Percentiles rank a stretch among this genome's conserved stretches.
phyloP scores from a whole-genome alignment of 2,329 filamentous ascomycete species.

The Pyricularia sp. region DNA sequence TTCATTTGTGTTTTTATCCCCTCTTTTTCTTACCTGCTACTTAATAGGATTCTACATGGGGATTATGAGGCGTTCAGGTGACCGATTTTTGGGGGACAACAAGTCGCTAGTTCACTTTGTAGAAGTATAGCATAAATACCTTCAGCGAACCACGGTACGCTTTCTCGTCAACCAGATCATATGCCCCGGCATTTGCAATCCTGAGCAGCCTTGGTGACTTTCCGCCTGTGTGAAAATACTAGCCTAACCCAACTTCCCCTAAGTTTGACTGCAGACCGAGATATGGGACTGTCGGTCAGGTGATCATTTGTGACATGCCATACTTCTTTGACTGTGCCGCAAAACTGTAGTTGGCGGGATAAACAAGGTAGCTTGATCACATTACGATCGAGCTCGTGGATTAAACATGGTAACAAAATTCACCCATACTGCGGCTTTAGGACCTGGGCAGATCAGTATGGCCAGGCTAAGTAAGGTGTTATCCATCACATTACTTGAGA shows the following conservation, averaged over 20 bases:
- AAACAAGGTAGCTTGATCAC: not conserved
- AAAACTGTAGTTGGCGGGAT: not conserved
- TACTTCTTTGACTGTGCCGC: not conserved
- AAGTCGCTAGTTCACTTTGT: not conserved
- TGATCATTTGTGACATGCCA: not conserved
- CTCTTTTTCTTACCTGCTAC: not conserved
- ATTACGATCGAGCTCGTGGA: not conserved
- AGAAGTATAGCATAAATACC: not conserved
- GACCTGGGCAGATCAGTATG: not conserved
- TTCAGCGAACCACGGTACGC: not conserved
- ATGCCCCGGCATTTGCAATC: not conserved
- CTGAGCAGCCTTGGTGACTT: not conserved
- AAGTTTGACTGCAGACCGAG: not conserved
- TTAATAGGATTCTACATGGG: not conserved
- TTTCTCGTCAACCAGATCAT: not conserved
- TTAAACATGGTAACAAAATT: not conserved
- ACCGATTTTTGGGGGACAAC: not conserved
- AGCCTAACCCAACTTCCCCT: not conserved
- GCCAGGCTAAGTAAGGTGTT: no score
- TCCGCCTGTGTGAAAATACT: not conserved
- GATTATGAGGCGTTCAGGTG: not conserved
- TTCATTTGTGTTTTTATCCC: not conserved
- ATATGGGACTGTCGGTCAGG: not conserved
- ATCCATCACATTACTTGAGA: no score
- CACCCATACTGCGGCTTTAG: not conserved